Base-by-base conservation (phyloP, 2,329 filamentous ascomycete genomes). In the Fusarium nurragi region DNA sequence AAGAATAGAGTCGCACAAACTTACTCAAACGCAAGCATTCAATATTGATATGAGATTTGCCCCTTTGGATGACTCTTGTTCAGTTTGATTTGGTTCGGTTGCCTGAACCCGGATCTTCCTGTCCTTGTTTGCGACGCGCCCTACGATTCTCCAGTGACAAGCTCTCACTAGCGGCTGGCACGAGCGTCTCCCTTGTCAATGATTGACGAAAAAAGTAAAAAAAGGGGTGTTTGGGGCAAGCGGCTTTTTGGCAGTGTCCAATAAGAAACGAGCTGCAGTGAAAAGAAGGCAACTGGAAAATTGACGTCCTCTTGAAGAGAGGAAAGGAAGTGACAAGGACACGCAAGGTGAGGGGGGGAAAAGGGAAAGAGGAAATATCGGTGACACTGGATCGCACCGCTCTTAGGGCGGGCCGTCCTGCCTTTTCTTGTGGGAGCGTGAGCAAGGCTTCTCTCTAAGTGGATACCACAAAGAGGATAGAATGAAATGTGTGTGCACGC, bases 21-120 rank as follows among this genome's bases (percentile, higher is more conserved):
- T 70, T 68, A 76, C 71, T 74, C 71, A 65, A 74, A 62, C 18
- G 62, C 59, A 47, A 75, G 69, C 73, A 74, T 73, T 48, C 65
- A 56, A 58, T 45, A 25, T 25, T 49, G 45, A 30, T 44, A 53
- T 36, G 25, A 18, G 28, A 47, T 51, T 53, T 36, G 45, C 46
- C 44, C 21, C 36, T 36, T 43, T 54, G 48, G 34, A 58, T 67
- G 59, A 59, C 53, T 60, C 55, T 68, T 69, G 46, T 41, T 48
- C 18, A 38, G 46, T 50, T 60, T 34, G 16, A 32, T 34, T 60
- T 34, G 62, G 43, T 60, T 63, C 59, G 53, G 64, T 48, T 67
- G 60, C 64, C 64, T 64, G 59, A 39, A 53, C 46, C 39, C 26
- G 44, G 59, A 44, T 57, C 32, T 61, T 63, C 53, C 58, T 34